Base-by-base conservation (phyloP, 352 stramenopile species). In the Phytophthora tubulina region DNA sequence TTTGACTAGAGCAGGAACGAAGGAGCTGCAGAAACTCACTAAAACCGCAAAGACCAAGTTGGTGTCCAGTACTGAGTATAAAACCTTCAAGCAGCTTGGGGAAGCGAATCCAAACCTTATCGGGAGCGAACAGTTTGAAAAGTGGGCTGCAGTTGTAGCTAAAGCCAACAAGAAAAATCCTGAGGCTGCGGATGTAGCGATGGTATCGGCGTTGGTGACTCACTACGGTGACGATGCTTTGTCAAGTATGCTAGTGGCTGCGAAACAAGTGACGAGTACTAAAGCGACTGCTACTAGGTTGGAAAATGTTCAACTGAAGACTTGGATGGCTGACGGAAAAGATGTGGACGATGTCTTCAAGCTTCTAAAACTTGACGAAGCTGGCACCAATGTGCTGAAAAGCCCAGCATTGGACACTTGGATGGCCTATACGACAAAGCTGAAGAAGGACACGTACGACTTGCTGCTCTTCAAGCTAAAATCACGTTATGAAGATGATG, bases 141-240 rank as follows among this genome's bases (percentile, higher is more conserved):
- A 53, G 21, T 67, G 60, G 60, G 11, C 31, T 35, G 13, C 11
- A 2, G 31, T 27, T 10, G 45, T 42, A 11, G 21, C 48, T 1
- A 67, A 67, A 46, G 36, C 38, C 4, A 38, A 42, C 49, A 60
- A 38, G 38, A 67, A 52, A 1, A 53, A 46, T n/a, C 38, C 50
- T 9, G 48, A 45, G 3, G 36, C n/a, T 4, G 49, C 30, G 36
- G 49, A 60, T 17, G 4, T 17, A 2, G 21, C 39, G 3, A 61
- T 67, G 38, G 35, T 46, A 1, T 30, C 60, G 1, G 56, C 48
- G 3, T 46, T 60, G 17, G 9, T 38, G 15, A 11, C 30, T 46
- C 39, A 39, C 10, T 61, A 67, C 17, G 31, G 49, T 3, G 49
- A 60, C 30, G 49, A 60, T 13, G 11, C 3, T 17, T 32, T 67